Percentiles rank a stretch among this genome's conserved stretches.
Conservation (phyloP, 176 grass and related monocot genomes). For the Sorghum bicolor region DNA sequence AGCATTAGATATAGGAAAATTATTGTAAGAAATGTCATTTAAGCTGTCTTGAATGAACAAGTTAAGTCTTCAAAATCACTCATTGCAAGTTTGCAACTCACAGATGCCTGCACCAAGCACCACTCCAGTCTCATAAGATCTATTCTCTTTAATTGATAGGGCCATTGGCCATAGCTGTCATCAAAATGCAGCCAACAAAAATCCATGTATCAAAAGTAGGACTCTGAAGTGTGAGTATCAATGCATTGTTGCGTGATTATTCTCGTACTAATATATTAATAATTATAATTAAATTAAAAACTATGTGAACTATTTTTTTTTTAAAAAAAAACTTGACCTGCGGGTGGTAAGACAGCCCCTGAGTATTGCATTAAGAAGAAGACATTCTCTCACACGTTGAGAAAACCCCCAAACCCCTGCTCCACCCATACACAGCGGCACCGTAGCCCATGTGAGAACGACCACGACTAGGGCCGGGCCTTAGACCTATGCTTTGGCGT, state of each 20-base stretch:
- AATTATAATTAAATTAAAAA: neutral
- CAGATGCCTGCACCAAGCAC: neutral
- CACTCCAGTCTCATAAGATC: neutral
- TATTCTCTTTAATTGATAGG: neutral
- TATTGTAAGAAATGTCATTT: neutral
- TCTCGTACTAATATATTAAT: neutral
- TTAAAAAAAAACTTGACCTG: too few relatives aligned
- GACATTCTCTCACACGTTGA: too few relatives aligned
- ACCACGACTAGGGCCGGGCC: too few relatives aligned
- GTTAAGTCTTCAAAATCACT: neutral
- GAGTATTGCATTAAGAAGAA: too few relatives aligned
- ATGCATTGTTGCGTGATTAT: constrained; percentile 1
- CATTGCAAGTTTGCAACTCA: neutral
- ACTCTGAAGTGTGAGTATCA: neutral
- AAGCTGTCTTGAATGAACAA: neutral
- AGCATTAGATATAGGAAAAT: neutral
- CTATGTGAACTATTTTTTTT: neutral
- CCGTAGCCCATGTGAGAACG: too few relatives aligned
- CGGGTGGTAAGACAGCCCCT: too few relatives aligned
- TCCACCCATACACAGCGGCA: too few relatives aligned
- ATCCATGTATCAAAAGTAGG: neutral
- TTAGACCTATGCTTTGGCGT: too few relatives aligned
- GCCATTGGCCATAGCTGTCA: neutral
- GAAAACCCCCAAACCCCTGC: too few relatives aligned
- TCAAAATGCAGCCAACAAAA: neutral